Evolutionary conservation across 2,329 filamentous ascomycete genomes (phyloP), one percentile per base, ranked within the genome.

Genomic region (Chalaropsis thielavioides): DNA sequence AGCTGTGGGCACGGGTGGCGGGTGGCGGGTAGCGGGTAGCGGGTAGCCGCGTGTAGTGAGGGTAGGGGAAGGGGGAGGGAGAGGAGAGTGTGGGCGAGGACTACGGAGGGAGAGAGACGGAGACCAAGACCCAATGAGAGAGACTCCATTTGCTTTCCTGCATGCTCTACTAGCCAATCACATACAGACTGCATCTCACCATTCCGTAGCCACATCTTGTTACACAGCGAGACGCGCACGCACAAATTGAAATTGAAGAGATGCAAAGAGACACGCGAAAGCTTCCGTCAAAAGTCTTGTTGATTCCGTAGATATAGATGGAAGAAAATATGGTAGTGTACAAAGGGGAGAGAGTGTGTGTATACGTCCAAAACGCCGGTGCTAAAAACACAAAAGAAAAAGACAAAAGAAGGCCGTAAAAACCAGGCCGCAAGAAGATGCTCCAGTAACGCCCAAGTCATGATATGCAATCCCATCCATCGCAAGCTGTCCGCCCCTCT

Each of bases 1-100:
- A 54, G 35, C 35, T 46, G 59, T 67, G 54, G 64, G 62, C 11
- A 58, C 61, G 54, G 13, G 22, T 64, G 19, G 31, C 38, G 27
- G 19, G 46, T 19, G 22, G 60, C 1, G n/a, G n/a, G n/a, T n/a
- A n/a, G n/a, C n/a, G n/a, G n/a, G n/a, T n/a, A n/a, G n/a, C n/a
- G n/a, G n/a, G n/a, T n/a, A n/a, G n/a, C n/a, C 24, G 41, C 15
- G 27, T 41, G 24, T 63, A 19, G 31, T 13, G 41, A 11, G 13
- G 4, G 13, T 10, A 19, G 46, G 41, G 19, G 35, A 44, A 46
- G 54, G 62, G 3, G 3, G n/a, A 8, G 31, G 3, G 31, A 11
- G 11, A 11, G 38, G 7, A 27, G 15, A n/a, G 24, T 8, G n/a
- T n/a, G n/a, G n/a, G n/a, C n/a, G n/a, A n/a, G n/a, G n/a, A n/a